A percentile compares a stretch with the other conserved stretches of the same genome.
These are phyloP conservation scores for Ustilago shanxiensis DNA, from an alignment of 1,284 basidiomycete species.

Conservation along the genomic window DNA sequence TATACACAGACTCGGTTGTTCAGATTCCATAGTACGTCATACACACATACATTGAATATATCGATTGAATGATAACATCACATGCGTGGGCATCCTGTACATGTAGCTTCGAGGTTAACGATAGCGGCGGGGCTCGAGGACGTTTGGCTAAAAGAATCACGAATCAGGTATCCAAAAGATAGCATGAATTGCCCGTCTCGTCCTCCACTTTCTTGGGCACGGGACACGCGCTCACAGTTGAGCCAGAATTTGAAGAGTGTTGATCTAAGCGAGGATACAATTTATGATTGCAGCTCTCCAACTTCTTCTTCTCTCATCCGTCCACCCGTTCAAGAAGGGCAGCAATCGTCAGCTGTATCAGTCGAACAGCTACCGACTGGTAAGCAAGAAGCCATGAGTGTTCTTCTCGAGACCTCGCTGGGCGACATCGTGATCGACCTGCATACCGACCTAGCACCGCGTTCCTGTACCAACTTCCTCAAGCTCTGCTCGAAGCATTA, in stretches of 20 bases:
- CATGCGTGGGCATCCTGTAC: background rate
- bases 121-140: too few species aligned
- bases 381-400: constrained; percentile 79
- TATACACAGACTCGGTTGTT: background rate
- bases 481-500: constrained; percentile 97
- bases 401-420: constrained; percentile 93
- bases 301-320: background rate
- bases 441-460: constrained; percentile 89
- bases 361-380: background rate
- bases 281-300: background rate
- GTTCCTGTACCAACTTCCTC: constrained; percentile 92
- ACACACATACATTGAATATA: background rate
- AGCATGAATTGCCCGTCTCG: background rate
- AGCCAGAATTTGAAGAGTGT: constrained; percentile 4
- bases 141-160: too few species aligned
- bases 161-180: too few species aligned
- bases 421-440: constrained; percentile 97
- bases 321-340: background rate
- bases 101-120: too few species aligned
- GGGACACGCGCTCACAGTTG: background rate
- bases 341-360: background rate
- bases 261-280: background rate
- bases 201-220: constrained; percentile 3
- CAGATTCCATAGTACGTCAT: background rate
- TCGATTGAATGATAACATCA: background rate